phyloP scores from a whole-genome alignment of 1,284 basidiomycete species.

The Sanghuangporus sanghuang region DNA sequence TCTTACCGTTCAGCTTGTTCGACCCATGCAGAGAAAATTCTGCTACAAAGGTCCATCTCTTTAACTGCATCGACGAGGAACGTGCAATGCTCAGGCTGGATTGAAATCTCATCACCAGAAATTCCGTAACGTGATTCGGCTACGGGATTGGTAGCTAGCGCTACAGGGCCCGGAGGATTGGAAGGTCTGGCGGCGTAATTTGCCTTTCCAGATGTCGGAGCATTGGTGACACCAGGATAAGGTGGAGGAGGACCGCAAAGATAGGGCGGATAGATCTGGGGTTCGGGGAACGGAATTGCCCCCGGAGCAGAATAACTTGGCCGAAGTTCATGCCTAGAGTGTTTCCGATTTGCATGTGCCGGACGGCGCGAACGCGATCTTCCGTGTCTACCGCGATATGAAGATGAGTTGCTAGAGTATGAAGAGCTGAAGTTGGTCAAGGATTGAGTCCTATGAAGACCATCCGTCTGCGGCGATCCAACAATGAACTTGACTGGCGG shows the following conservation, averaged over 20 bases:
- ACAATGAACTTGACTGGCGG: neutral
- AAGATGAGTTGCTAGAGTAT: neutral
- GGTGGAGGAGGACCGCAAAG: neutral
- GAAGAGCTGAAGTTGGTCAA: neutral
- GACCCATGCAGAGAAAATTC: conserved; percentile 9
- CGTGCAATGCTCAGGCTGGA: conserved; percentile 1
- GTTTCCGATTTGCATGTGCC: neutral
- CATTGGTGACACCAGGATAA: neutral
- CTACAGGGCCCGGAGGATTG: neutral
- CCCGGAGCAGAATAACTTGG: neutral
- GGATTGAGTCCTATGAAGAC: neutral
- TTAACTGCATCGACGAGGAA: conserved; percentile 7
- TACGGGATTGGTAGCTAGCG: neutral
- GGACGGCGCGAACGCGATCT: neutral
- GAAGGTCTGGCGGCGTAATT: neutral
- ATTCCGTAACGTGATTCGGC: neutral
- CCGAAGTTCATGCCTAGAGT: neutral
- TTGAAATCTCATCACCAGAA: neutral
- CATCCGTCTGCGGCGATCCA: neutral
- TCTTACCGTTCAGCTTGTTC: conserved; percentile 5
- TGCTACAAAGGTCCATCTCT: conserved; percentile 3
- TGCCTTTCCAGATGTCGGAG: neutral
- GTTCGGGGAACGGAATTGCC: neutral
- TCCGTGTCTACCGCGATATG: neutral
- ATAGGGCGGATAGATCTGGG: neutral